Conservation (phyloP, 495 filamentous ascomycete species). For the Apiosordaria backusii region DNA sequence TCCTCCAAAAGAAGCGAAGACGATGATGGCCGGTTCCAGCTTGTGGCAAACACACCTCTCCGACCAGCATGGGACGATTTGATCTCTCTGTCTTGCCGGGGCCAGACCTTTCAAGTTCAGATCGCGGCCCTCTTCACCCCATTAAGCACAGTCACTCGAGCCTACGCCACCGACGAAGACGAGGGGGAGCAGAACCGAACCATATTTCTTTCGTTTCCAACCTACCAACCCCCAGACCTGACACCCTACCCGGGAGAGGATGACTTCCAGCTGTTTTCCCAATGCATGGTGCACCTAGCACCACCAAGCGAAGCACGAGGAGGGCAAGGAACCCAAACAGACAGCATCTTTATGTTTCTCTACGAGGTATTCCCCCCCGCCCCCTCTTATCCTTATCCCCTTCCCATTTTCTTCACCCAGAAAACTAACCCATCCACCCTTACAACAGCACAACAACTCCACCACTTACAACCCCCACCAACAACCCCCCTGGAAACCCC, state of each 20-base stretch:
- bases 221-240: constrained; percentile 29
- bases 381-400: too few relatives aligned
- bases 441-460: constrained; percentile 33
- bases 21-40: constrained; percentile 17
- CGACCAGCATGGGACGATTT: constrained; percentile 44
- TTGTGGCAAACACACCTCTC: constrained; percentile 33
- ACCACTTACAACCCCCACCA: constrained; percentile 26
- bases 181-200: constrained; percentile 18
- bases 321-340: constrained; percentile 9
- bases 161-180: constrained; percentile 13
- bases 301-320: constrained; percentile 19
- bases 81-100: constrained; percentile 27
- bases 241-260: constrained; percentile 30
- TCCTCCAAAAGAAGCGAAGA: constrained; percentile 12
- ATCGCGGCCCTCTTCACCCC: constrained; percentile 38
- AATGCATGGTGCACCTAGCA: constrained; percentile 36
- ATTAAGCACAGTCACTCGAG: constrained; percentile 21
- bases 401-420: constrained; percentile 6
- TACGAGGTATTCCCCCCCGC: constrained; percentile 39
- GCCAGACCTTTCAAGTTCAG: constrained; percentile 31
- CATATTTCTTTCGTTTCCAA: constrained; percentile 20
- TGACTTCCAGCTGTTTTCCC: constrained; percentile 36
- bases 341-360: constrained; percentile 42
- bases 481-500: constrained; percentile 5
- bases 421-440: constrained; percentile 15